Percentiles rank a stretch among this genome's conserved stretches.
Conservation (phyloP, 2,329 filamentous ascomycete genomes). For the Colletotrichum horii region DNA sequence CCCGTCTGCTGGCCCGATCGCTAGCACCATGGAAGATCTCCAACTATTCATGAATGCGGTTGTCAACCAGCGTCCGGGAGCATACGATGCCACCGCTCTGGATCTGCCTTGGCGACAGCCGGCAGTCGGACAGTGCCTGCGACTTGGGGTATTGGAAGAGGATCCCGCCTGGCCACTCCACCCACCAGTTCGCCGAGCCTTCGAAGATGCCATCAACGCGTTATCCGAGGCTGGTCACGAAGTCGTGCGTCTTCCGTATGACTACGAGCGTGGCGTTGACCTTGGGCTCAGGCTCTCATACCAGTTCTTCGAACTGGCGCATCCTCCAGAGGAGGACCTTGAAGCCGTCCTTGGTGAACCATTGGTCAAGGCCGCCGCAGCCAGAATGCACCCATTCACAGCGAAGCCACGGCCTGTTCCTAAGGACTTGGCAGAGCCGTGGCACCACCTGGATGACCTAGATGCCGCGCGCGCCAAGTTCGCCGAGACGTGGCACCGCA, state of each 20-base stretch:
- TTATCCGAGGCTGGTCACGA: not conserved
- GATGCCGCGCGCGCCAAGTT: not conserved
- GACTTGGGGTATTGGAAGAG: not conserved
- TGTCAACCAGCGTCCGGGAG: not conserved
- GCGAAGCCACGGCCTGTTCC: not conserved
- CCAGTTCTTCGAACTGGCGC: not conserved
- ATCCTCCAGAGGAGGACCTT: not conserved
- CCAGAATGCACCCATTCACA: not conserved
- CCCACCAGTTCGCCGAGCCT: not conserved
- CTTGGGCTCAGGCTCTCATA: not conserved
- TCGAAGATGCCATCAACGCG: not conserved
- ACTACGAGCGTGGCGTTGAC: not conserved
- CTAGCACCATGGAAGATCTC: not conserved
- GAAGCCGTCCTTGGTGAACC: not conserved
- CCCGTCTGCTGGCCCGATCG: not conserved
- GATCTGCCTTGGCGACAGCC: not conserved
- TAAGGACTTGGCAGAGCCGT: not conserved
- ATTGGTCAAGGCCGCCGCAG: not conserved
- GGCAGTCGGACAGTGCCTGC: not conserved
- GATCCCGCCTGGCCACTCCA: not conserved
- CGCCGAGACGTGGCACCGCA: not conserved
- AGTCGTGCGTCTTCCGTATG: not conserved
- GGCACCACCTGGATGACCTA: not conserved
- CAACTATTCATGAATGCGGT: not conserved
- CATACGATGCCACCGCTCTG: not conserved